phyloP scores from a whole-genome alignment of 257 asterid species.

The Rhazya stricta region DNA sequence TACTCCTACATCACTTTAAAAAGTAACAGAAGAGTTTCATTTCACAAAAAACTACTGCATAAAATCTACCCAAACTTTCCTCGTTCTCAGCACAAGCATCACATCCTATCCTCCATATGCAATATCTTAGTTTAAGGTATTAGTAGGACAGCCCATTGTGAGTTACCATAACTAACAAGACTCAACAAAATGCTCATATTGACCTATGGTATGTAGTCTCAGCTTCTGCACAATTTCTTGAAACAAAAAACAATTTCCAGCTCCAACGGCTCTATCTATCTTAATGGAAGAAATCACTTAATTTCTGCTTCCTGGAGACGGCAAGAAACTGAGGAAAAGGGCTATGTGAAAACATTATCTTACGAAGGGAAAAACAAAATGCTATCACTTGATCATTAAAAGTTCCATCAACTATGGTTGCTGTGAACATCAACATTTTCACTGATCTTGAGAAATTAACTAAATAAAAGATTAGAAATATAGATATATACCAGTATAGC shows the following conservation, averaged over 20 bases:
- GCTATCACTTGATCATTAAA: neutral
- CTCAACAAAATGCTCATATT: neutral
- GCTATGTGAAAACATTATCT: neutral
- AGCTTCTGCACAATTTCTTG: neutral
- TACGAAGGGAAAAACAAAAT: neutral
- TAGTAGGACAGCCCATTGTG: neutral
- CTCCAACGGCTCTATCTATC: neutral
- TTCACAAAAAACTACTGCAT: neutral
- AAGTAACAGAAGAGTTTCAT: too few species aligned
- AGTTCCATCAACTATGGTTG: neutral
- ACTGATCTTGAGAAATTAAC: neutral
- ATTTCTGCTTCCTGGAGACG: neutral
- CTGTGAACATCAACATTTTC: neutral
- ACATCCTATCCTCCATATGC: neutral
- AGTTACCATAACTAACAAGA: neutral
- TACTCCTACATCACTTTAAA: neutral
- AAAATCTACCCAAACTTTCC: neutral
- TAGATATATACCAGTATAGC: conserved; percentile 66
- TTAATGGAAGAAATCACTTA: neutral
- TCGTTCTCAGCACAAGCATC: neutral
- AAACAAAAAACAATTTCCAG: neutral
- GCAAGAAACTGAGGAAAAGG: neutral
- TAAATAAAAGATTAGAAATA: neutral
- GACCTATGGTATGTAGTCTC: neutral
- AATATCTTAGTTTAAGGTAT: too few species aligned